phyloP scores from a whole-genome alignment of 2,329 filamentous ascomycete genomes.

The Alternaria solani region DNA sequence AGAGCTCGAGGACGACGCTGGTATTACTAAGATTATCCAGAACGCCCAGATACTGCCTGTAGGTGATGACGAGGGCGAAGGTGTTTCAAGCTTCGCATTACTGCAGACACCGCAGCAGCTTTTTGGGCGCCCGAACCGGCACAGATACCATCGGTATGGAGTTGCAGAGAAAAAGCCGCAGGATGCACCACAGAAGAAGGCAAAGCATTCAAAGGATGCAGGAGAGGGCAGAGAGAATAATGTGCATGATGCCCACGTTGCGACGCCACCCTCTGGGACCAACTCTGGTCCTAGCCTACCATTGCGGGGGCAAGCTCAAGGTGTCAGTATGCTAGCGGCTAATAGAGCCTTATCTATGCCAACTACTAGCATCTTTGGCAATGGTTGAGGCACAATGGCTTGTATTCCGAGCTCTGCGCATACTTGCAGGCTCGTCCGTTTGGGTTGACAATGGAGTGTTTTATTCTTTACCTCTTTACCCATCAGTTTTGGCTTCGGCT shows the following conservation, averaged over 20 bases:
- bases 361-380: constrained; percentile 12
- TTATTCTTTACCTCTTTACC: neutral
- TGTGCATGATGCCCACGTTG: neutral
- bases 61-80: constrained; percentile 41
- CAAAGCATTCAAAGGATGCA: constrained; percentile 13
- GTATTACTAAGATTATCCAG: constrained; percentile 67
- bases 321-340: neutral
- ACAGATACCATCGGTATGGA: constrained; percentile 41
- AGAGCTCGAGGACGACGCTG: constrained; percentile 65
- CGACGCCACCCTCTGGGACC: neutral
- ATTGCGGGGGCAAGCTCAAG: neutral
- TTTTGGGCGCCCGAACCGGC: constrained; percentile 51
- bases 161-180: constrained; percentile 21
- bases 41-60: constrained; percentile 60
- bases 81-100: constrained; percentile 51
- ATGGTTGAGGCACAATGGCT: neutral
- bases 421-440: neutral
- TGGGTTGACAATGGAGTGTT: neutral
- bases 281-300: neutral
- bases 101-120: constrained; percentile 55
- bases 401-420: neutral
- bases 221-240: neutral
- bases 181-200: constrained; percentile 31
- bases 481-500: neutral
- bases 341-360: neutral